A percentile compares a stretch with the other conserved stretches of the same genome.
Evolutionary conservation across 202 grass and related monocot genomes (phyloP).

Genomic region (Brachypodium distachyon): DNA sequence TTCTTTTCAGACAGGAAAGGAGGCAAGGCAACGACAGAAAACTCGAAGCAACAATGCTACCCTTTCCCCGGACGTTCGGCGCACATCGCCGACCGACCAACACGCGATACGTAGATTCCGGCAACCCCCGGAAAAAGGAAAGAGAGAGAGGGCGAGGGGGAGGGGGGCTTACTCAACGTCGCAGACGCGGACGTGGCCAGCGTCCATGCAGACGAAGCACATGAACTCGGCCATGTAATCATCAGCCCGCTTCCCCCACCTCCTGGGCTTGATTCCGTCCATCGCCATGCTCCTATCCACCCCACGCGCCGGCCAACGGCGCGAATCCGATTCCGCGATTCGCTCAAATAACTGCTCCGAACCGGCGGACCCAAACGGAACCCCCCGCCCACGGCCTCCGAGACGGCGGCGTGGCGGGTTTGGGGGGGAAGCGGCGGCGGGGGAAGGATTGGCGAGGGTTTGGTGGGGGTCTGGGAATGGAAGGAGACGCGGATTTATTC

Average conservation of each 20-base stretch:
- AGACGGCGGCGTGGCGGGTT: neutral
- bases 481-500: too few relatives aligned
- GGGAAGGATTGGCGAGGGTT: neutral
- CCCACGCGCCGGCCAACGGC: neutral
- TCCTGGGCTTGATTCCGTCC: too few relatives aligned
- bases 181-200: slow-evolving; percentile 50
- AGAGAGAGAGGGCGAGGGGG: neutral
- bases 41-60: neutral
- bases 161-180: slow-evolving; percentile 36
- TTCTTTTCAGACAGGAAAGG: neutral
- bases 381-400: neutral
- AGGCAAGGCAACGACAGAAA: neutral
- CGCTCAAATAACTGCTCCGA: too few relatives aligned
- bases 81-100: too few relatives aligned
- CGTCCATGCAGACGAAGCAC: slow-evolving; percentile 83
- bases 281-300: neutral
- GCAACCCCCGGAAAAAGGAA: neutral
- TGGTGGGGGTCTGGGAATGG: neutral
- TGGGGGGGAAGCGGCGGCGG: neutral
- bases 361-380: neutral
- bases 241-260: slow-evolving; percentile 1
- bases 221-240: slow-evolving; percentile 36
- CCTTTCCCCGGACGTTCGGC: neutral
- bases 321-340: neutral
- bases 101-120: neutral